phyloP scores from a whole-genome alignment of 352 stramenopile species.

The Thraustochytrium striatum region DNA sequence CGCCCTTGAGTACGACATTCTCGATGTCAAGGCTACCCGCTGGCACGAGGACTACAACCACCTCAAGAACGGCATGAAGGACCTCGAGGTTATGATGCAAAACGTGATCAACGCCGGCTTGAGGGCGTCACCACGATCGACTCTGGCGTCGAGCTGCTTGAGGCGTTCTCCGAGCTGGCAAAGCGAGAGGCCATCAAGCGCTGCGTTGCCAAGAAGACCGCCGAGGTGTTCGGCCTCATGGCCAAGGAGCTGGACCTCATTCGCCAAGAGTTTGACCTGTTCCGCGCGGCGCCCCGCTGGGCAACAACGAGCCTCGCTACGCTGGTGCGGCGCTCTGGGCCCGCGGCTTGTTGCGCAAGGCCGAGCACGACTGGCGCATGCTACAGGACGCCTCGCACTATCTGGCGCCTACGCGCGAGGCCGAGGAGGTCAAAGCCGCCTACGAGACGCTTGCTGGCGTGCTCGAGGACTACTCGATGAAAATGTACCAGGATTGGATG shows the following conservation, averaged over 20 bases:
- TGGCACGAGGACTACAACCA: slow-evolving; percentile 91
- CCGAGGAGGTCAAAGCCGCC: slow-evolving; percentile 67
- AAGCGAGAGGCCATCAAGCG: slow-evolving; percentile 83
- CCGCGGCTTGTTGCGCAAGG: slow-evolving; percentile 67
- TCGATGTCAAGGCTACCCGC: slow-evolving; percentile 87
- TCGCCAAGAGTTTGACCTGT: slow-evolving; percentile 85
- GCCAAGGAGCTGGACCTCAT: slow-evolving; percentile 60
- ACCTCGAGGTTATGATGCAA: slow-evolving; percentile 89
- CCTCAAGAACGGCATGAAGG: slow-evolving; percentile 92
- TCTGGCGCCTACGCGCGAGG: slow-evolving; percentile 65
- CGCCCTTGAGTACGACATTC: slow-evolving; percentile 83
- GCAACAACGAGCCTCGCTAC: slow-evolving; percentile 81
- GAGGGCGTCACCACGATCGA: slow-evolving; percentile 80
- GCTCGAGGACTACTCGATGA: slow-evolving; percentile 80
- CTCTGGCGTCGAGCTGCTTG: slow-evolving; percentile 79
- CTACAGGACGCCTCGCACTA: slow-evolving; percentile 58
- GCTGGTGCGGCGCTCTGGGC: slow-evolving; percentile 85
- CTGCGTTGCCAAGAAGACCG: slow-evolving; percentile 85
- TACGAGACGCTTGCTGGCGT: slow-evolving; percentile 71
- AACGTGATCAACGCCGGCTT: slow-evolving; percentile 92
- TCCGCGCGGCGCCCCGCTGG: slow-evolving; percentile 74
- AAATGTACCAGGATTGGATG: slow-evolving; percentile 82
- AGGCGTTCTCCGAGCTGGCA: slow-evolving; percentile 86
- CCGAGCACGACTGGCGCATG: slow-evolving; percentile 56
- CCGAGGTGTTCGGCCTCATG: slow-evolving; percentile 85